These are phyloP conservation scores for Pistacia atlantica DNA, from an alignment of 345 rosid genomes.

Conservation along the genomic window DNA sequence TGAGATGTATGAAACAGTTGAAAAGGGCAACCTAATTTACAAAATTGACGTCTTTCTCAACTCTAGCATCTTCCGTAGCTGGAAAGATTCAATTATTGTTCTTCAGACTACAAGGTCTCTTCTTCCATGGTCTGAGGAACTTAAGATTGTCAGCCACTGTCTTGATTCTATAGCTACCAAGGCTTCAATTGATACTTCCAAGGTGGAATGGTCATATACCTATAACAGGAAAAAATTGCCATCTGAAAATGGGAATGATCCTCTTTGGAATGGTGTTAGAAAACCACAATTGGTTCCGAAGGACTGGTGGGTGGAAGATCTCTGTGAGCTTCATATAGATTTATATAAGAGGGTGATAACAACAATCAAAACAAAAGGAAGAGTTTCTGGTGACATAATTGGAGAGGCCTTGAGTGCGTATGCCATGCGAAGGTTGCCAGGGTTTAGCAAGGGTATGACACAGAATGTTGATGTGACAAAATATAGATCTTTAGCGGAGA, in stretches of 20 bases:
- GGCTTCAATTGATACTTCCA: constrained; percentile 61
- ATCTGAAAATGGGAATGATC: constrained; percentile 43
- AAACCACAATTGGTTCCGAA: constrained; percentile 61
- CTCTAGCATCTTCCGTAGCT: constrained; percentile 67
- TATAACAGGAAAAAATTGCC: constrained; percentile 72
- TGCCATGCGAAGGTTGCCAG: constrained; percentile 55
- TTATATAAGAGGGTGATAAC: constrained; percentile 55
- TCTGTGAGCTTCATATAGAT: constrained; percentile 70
- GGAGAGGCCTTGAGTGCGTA: constrained; percentile 71
- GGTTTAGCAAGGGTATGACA: constrained; percentile 53
- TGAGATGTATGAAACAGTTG: constrained; percentile 62
- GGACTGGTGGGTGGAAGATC: constrained; percentile 91
- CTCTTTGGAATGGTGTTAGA: constrained; percentile 52
- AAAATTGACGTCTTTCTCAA: constrained; percentile 75
- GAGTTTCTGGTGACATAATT: constrained; percentile 48
- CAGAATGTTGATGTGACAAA: constrained; percentile 46
- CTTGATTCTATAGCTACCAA: constrained; percentile 65
- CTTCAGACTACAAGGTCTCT: constrained; percentile 56
- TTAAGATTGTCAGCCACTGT: constrained; percentile 65
- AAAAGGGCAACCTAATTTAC: constrained; percentile 71
- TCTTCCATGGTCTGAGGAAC: constrained; percentile 55
- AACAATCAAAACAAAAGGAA: constrained; percentile 51
- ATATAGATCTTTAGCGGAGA: constrained; percentile 48
- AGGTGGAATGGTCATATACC: constrained; percentile 80
- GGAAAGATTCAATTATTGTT: constrained; percentile 78